Evolutionary conservation across 2,329 filamentous ascomycete species (phyloP).

Genomic region (Rugonectria rugulosa): DNA sequence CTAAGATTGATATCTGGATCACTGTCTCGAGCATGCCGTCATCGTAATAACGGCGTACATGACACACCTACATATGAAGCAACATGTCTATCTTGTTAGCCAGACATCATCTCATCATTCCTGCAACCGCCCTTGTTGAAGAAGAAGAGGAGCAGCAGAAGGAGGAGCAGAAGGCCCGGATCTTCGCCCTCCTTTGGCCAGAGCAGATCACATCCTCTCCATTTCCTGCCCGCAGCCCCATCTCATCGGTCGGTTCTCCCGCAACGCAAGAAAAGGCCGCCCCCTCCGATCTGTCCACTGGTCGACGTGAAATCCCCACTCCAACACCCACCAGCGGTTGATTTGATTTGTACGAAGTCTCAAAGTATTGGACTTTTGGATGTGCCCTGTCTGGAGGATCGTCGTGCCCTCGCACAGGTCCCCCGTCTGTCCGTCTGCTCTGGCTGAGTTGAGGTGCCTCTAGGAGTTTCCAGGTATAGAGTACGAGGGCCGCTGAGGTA

Average conservation of each 20-base stretch:
- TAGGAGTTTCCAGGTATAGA: too few species aligned
- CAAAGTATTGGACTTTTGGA: too few species aligned
- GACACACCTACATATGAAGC: background rate
- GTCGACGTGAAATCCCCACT: conserved; percentile 8
- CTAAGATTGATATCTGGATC: background rate
- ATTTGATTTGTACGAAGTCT: background rate
- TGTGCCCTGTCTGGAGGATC: too few species aligned
- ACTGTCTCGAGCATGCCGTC: conserved; percentile 11
- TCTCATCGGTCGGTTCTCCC: conserved; percentile 1
- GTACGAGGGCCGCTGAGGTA: too few species aligned
- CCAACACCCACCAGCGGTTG: background rate
- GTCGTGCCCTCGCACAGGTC: too few species aligned
- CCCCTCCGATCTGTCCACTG: conserved; percentile 11
- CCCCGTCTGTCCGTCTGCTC: too few species aligned
- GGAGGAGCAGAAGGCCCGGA: background rate
- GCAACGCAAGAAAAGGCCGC: conserved; percentile 2
- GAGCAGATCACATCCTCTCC: background rate
- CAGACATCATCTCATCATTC: background rate
- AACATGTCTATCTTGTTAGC: background rate
- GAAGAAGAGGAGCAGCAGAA: background rate
- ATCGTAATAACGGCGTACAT: background rate
- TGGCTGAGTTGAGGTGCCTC: too few species aligned
- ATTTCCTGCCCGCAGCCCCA: background rate
- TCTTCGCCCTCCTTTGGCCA: background rate
- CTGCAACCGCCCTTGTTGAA: background rate